Percentiles rank a stretch among this genome's conserved stretches.
phyloP scores from a whole-genome alignment of 352 stramenopile genomes.

The Globisporangium megalacanthum region DNA sequence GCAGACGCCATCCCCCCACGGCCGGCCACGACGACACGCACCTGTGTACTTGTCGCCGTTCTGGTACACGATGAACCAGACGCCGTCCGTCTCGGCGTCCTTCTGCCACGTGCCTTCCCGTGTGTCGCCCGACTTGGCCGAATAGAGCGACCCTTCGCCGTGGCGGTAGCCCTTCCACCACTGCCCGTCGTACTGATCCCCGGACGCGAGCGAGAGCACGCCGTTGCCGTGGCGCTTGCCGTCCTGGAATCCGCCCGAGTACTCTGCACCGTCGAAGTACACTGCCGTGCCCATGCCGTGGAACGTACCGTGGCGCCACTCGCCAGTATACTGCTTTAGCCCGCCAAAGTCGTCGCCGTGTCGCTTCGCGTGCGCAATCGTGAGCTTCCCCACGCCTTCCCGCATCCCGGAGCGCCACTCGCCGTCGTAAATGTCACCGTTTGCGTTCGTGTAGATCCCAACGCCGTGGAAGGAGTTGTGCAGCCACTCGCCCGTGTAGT shows the following conservation, averaged over 20 bases:
- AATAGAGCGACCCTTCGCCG: constrained; percentile 53
- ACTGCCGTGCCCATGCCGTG: constrained; percentile 79
- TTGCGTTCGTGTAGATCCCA: constrained; percentile 56
- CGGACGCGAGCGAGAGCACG: constrained; percentile 28
- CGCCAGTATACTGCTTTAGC: constrained; percentile 58
- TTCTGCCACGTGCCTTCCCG: constrained; percentile 70
- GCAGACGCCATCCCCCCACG: constrained; percentile 79
- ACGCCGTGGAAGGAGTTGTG: constrained; percentile 61
- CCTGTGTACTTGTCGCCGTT: constrained; percentile 81
- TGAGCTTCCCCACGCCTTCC: constrained; percentile 62
- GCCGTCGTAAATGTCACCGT: constrained; percentile 63
- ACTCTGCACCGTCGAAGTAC: constrained; percentile 86
- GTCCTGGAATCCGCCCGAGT: constrained; percentile 76
- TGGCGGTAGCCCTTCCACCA: constrained; percentile 74
- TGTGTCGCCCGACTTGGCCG: constrained; percentile 45
- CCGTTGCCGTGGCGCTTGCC: constrained; percentile 75
- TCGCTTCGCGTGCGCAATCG: constrained; percentile 14
- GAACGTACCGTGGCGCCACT: constrained; percentile 54
- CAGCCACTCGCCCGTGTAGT: constrained; percentile 63
- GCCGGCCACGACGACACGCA: constrained; percentile 42
- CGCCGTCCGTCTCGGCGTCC: constrained; percentile 46
- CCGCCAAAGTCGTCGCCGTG: constrained; percentile 31
- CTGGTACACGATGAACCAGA: constrained; percentile 63
- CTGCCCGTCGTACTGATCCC: constrained; percentile 62
- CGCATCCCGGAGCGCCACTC: constrained; percentile 51